Base-by-base conservation (phyloP, 805 yeast species). In the Metschnikowia peoriensis region DNA sequence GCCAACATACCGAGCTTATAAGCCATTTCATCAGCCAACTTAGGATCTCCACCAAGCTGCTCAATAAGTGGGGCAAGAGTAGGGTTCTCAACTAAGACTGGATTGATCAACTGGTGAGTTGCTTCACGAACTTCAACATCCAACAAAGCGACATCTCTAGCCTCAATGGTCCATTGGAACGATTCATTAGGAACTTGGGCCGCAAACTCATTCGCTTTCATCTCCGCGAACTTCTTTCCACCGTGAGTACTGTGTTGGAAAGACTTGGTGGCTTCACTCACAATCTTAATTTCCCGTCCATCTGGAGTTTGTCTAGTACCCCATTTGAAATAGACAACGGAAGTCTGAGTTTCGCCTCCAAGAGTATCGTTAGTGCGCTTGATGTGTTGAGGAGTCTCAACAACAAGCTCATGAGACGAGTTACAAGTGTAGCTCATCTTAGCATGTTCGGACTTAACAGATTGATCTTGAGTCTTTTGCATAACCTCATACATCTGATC, bases 401-500 rank as follows among this genome's bases (percentile, higher is more conserved):
- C 51, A 16, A 49, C 51, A 32, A 49, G 38, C 51, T 43, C n/a
- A 44, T 49, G 51, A 32, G n/a, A 43, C 32, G 51, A 38, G 44
- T 49, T 49, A 49, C 51, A 49, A n/a, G 51, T 49, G 44, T 43
- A 49, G 2, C 29, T 14, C 2, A 32, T 38, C 5, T 28, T 40
- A 11, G 28, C 46, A 42, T 14, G 11, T 7, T 7, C 38, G 28
- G 28, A 11, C n/a, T n/a, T n/a, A n/a, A n/a, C n/a, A n/a, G n/a
- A n/a, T n/a, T n/a, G n/a, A n/a, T n/a, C n/a, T n/a, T n/a, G n/a
- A 6, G 7, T 42, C 28, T 38, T 27, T 35, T 49, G 51, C 12
- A 14, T 32, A 35, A 49, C 51, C 39, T 49, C 47, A 40, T 49
- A 49, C 51, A 49, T 43, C 47, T 49, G 47, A 28, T 49, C 51